A percentile compares a stretch with the other conserved stretches of the same genome.
These are phyloP conservation scores for Curvularia hawaiiensis DNA, from an alignment of 2,329 filamentous ascomycete species.

Conservation along the genomic window DNA sequence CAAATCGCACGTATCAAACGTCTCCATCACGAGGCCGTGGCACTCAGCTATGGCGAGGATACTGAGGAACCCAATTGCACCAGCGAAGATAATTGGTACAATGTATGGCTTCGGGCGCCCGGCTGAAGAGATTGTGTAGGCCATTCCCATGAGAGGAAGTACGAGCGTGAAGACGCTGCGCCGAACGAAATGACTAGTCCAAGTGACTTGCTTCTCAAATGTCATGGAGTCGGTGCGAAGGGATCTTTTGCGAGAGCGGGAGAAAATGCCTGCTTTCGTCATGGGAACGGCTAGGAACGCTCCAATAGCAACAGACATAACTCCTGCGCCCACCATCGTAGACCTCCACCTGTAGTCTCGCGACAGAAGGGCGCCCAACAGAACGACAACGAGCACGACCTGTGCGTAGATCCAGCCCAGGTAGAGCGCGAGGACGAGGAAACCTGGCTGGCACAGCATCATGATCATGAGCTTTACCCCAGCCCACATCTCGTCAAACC, in stretches of 20 bases:
- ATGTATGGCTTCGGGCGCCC: slow-evolving; percentile 63
- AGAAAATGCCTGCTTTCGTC: slow-evolving; percentile 73
- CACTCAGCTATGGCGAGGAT: slow-evolving; percentile 78
- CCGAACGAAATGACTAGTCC: slow-evolving; percentile 75
- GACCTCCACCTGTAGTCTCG: slow-evolving; percentile 69
- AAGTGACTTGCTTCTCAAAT: slow-evolving; percentile 65
- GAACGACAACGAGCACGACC: slow-evolving; percentile 72
- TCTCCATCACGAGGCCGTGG: slow-evolving; percentile 78
- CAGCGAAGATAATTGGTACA: slow-evolving; percentile 70
- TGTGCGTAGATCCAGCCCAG: slow-evolving; percentile 80
- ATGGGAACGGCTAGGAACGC: slow-evolving; percentile 73
- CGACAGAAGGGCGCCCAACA: slow-evolving; percentile 73
- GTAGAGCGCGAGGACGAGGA: slow-evolving; percentile 74
- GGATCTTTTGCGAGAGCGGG: slow-evolving; percentile 64
- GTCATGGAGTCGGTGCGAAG: slow-evolving; percentile 70
- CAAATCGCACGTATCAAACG: slow-evolving; percentile 79
- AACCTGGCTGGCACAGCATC: slow-evolving; percentile 77
- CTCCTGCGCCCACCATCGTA: slow-evolving; percentile 68
- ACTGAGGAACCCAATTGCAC: slow-evolving; percentile 70
- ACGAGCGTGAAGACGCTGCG: slow-evolving; percentile 69
- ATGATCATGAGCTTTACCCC: slow-evolving; percentile 68
- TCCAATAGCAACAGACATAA: slow-evolving; percentile 70
- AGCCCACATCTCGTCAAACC: slow-evolving; percentile 76
- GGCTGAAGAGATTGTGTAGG: slow-evolving; percentile 69
- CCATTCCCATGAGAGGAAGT: slow-evolving; percentile 69